Conservation (phyloP, 2,329 filamentous ascomycete genomes). For the Clarireedia sp. region DNA sequence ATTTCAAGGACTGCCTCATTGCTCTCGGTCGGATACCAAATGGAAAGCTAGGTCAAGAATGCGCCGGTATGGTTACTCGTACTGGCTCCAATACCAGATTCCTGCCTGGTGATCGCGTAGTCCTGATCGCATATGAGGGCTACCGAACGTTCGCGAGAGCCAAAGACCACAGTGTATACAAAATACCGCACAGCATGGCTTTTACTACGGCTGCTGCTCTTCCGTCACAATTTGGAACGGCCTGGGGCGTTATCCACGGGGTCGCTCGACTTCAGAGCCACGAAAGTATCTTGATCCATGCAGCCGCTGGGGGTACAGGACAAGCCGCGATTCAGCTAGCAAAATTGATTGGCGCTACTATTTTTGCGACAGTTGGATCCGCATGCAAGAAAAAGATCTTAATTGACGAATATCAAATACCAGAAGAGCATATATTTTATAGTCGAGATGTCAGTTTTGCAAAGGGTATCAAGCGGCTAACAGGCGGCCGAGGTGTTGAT, state of each 20-base stretch:
- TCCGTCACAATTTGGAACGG: conserved; percentile 15
- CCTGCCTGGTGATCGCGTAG: conserved; percentile 14
- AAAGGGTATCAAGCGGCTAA: not conserved
- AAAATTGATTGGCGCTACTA: conserved; percentile 15
- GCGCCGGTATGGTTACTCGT: conserved; percentile 12
- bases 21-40: conserved; percentile 4
- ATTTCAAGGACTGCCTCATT: not conserved
- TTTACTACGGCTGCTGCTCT: conserved; percentile 18
- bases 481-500: not conserved
- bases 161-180: not conserved
- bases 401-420: not conserved
- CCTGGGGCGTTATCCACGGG: conserved; percentile 15
- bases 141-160: not conserved
- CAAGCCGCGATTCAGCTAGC: conserved; percentile 28
- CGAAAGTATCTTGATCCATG: conserved; percentile 29
- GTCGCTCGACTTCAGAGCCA: conserved; percentile 11
- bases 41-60: conserved; percentile 9
- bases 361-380: conserved; percentile 28
- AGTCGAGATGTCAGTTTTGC: not conserved
- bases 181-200: conserved; percentile 2
- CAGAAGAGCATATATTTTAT: not conserved
- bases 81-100: conserved; percentile 4
- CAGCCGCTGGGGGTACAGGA: conserved; percentile 27
- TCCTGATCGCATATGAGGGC: not conserved
- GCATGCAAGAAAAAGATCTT: conserved; percentile 24